These are phyloP conservation scores for Trichosanthes cucumerina DNA, from an alignment of 306 rosid species.

Conservation along the genomic window DNA sequence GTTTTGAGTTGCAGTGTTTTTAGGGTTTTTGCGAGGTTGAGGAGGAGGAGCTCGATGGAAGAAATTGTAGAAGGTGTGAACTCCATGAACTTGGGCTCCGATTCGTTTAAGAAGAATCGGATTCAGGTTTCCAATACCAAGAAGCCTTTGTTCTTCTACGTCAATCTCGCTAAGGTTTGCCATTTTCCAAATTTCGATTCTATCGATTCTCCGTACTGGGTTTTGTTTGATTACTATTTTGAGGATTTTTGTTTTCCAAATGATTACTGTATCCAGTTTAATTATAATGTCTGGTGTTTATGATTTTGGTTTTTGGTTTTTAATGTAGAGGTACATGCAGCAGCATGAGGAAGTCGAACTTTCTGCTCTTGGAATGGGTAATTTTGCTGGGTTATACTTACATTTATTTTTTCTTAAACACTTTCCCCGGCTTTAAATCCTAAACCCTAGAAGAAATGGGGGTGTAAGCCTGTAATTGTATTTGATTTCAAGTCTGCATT, in stretches of 20 bases:
- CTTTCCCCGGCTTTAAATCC: neutral
- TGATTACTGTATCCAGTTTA: neutral
- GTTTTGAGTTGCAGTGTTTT: neutral
- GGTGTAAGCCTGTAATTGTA: neutral
- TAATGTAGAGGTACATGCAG: constrained; percentile 37
- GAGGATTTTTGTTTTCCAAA: neutral
- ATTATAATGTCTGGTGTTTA: neutral
- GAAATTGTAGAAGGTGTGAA: constrained; percentile 27
- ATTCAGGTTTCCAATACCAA: constrained; percentile 43
- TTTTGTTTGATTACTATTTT: neutral
- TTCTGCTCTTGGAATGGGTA: constrained; percentile 47
- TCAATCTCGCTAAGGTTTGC: constrained; percentile 33
- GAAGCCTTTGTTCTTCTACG: constrained; percentile 40
- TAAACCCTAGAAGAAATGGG: neutral
- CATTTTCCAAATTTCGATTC: neutral
- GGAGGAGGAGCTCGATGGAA: constrained; percentile 22
- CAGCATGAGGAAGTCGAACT: constrained; percentile 39
- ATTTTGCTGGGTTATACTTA: neutral
- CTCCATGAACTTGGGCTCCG: constrained; percentile 16
- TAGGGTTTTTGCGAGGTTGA: constrained; percentile 19
- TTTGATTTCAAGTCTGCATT: neutral
- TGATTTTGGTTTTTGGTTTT: neutral
- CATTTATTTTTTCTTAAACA: neutral
- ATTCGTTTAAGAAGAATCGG: constrained; percentile 30
- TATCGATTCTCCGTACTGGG: neutral